These are phyloP conservation scores for Vigna trinervia DNA, from an alignment of 306 rosid species.

Conservation along the genomic window DNA sequence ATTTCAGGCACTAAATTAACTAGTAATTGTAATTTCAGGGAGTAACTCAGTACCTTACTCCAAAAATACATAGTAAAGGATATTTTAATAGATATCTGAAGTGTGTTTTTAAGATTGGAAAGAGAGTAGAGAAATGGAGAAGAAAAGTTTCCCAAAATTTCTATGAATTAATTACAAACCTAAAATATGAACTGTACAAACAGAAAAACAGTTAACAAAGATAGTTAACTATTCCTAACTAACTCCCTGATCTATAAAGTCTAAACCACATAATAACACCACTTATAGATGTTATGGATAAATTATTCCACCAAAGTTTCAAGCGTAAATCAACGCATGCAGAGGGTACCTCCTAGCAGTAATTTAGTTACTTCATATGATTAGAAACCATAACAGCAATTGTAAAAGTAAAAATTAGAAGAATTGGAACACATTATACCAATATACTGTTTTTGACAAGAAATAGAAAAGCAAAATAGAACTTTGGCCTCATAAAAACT, in stretches of 20 bases:
- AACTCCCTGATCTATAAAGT: too few relatives aligned
- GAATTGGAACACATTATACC: neutral
- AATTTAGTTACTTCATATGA: neutral
- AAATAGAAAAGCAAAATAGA: neutral
- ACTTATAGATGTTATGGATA: neutral
- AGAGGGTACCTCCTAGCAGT: slow-evolving; percentile 8
- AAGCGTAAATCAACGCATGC: neutral
- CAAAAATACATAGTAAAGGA: neutral
- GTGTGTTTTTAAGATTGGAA: too few relatives aligned
- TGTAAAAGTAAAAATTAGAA: neutral
- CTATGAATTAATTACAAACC: too few relatives aligned
- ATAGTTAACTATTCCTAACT: too few relatives aligned
- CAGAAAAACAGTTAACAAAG: too few relatives aligned
- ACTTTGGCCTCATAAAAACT: slow-evolving; percentile 5
- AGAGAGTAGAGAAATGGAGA: too few relatives aligned
- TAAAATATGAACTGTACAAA: too few relatives aligned
- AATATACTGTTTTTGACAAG: neutral
- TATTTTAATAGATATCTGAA: neutral
- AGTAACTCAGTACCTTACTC: neutral
- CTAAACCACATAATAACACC: too few relatives aligned
- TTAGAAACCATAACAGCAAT: slow-evolving; percentile 33
- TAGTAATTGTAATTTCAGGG: neutral
- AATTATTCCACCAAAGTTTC: neutral
- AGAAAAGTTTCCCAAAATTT: too few relatives aligned
- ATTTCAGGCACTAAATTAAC: neutral